phyloP scores from a whole-genome alignment of 441 rosid genomes.

The Populus hybrid region DNA sequence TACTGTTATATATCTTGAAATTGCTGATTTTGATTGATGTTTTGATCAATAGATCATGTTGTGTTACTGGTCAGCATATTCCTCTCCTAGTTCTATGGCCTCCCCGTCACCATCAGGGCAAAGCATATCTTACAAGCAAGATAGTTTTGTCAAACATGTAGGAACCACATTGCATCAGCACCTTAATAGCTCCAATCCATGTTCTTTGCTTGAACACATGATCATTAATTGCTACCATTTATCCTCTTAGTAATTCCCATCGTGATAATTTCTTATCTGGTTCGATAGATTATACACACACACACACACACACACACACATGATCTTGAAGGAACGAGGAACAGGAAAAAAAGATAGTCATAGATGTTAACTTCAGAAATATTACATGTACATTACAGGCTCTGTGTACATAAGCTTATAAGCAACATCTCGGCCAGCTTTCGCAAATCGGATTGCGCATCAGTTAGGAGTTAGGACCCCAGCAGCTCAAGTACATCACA shows the following conservation, averaged over 20 bases:
- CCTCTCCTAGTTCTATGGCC: neutral
- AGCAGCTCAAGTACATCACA: conserved; percentile 44
- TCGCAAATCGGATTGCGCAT: neutral
- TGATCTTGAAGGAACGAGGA: neutral
- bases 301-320: no score
- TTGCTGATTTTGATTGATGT: neutral
- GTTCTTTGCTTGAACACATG: no score
- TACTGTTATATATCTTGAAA: neutral
- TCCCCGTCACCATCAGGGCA: no score
- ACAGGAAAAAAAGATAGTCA: neutral
- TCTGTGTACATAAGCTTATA: neutral
- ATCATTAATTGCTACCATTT: neutral
- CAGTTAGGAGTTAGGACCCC: conserved; percentile 35
- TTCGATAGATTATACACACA: neutral
- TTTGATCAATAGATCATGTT: neutral
- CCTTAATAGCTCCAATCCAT: no score
- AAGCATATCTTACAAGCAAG: neutral
- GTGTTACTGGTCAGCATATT: neutral
- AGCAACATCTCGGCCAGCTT: neutral
- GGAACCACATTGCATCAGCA: no score
- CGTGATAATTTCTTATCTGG: neutral
- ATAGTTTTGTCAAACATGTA: no score
- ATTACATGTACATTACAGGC: neutral
- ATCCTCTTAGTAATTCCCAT: neutral
- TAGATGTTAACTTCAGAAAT: neutral